Percentiles rank a stretch among this genome's conserved stretches.
These are phyloP conservation scores for Xylaria venustula DNA, from an alignment of 495 filamentous ascomycete species.

Conservation along the genomic window DNA sequence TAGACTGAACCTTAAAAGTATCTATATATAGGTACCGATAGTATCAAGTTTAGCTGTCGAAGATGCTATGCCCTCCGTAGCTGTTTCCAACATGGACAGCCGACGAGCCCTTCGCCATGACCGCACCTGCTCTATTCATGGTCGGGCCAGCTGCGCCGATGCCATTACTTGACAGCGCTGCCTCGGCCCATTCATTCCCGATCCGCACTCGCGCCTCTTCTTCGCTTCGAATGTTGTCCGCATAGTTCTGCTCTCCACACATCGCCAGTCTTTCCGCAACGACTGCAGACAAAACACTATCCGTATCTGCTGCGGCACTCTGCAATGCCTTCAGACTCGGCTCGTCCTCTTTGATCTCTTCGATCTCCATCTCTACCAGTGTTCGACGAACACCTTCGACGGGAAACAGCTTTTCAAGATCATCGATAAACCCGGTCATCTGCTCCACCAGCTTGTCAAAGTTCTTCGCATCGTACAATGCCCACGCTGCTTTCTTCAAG, in stretches of 20 bases:
- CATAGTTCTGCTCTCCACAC: background rate
- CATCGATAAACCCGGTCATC: conserved; percentile 19
- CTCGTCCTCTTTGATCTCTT: conserved; percentile 13
- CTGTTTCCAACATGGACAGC: background rate
- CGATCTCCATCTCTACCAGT: conserved; percentile 13
- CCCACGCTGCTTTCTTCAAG: conserved; percentile 25
- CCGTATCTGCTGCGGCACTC: background rate
- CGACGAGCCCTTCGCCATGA: background rate
- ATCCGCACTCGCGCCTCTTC: background rate
- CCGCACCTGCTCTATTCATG: background rate
- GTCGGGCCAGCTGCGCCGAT: background rate
- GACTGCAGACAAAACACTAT: background rate
- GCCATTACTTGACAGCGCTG: background rate
- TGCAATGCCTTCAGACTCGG: conserved; percentile 3
- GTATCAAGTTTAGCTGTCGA: too few species aligned
- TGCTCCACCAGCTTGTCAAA: conserved; percentile 22
- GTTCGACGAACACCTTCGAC: background rate
- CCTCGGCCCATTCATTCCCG: background rate
- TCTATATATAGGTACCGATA: too few species aligned
- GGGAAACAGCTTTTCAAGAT: conserved; percentile 26
- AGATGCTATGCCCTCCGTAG: conserved; percentile 6
- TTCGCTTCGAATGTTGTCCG: background rate
- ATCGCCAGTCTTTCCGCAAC: background rate
- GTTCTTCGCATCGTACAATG: conserved; percentile 26
- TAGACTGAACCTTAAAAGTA: too few species aligned